Conservation (phyloP, 805 yeast species). For the Candida sanyiensis region DNA sequence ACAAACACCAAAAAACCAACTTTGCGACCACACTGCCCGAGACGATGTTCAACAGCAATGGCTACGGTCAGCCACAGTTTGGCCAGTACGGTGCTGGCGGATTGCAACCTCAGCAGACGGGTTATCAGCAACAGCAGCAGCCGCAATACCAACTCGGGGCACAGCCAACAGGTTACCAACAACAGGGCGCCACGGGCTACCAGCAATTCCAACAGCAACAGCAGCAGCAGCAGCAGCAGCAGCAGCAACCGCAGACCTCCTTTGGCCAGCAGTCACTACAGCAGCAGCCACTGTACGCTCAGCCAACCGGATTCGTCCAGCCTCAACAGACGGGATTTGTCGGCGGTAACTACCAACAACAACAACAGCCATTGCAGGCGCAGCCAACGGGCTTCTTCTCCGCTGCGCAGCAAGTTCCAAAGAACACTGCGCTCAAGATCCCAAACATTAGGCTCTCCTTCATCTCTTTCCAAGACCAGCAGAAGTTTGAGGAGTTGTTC, state of each 20-base stretch:
- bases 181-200: constrained; percentile 1
- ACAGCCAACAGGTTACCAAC: constrained; percentile 27
- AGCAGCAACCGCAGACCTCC: constrained; percentile 11
- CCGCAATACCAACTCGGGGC: constrained; percentile 20
- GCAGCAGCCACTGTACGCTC: constrained; percentile 14
- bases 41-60: constrained; percentile 13
- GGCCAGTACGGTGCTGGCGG: constrained; percentile 5
- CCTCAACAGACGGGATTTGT: constrained; percentile 26
- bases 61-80: constrained; percentile 12
- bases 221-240: no score
- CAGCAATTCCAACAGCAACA: constrained; percentile 20
- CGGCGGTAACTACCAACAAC: constrained; percentile 15
- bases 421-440: constrained; percentile 55
- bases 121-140: constrained; percentile 16
- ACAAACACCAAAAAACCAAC: background rate
- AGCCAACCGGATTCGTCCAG: constrained; percentile 17
- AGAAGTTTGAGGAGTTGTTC: constrained; percentile 79
- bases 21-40: background rate
- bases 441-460: constrained; percentile 79
- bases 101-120: constrained; percentile 16
- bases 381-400: constrained; percentile 38
- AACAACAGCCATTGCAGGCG: constrained; percentile 22
- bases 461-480: constrained; percentile 79
- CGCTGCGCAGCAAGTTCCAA: constrained; percentile 29
- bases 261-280: constrained; percentile 17